Percentiles rank a stretch among this genome's conserved stretches.
Evolutionary conservation across 2,329 filamentous ascomycete genomes (phyloP).

Genomic region (Arthrobotrys musiformis): DNA sequence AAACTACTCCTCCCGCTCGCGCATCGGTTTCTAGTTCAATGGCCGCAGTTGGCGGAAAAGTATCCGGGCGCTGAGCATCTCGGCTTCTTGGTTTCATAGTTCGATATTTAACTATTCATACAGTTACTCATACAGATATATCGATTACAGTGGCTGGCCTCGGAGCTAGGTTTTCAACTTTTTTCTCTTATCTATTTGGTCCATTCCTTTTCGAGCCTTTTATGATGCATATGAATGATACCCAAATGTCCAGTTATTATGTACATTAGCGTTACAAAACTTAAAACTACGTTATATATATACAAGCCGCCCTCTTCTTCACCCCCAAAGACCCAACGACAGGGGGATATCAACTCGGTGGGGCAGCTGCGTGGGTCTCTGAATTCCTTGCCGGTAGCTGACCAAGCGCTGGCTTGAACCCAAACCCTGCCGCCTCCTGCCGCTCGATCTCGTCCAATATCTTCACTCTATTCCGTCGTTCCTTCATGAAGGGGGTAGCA

Average conservation of each 20-base stretch:
- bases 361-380: background rate
- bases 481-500: constrained; percentile 60
- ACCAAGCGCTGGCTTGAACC: constrained; percentile 5
- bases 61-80: constrained; percentile 58
- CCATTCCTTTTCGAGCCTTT: background rate
- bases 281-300: constrained; percentile 31
- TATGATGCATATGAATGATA: constrained; percentile 29
- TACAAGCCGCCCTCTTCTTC: constrained; percentile 25
- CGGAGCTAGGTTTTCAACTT: background rate
- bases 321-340: background rate
- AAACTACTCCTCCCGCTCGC: constrained; percentile 71
- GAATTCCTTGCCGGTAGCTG: background rate
- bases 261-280: constrained; percentile 46
- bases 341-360: constrained; percentile 21
- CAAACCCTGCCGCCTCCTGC: constrained; percentile 25
- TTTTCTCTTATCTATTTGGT: background rate
- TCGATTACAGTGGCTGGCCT: too few species aligned
- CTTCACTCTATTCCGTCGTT: constrained; percentile 12
- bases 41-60: constrained; percentile 57
- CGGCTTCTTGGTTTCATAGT: constrained; percentile 58
- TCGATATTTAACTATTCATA: background rate
- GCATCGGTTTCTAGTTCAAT: constrained; percentile 59
- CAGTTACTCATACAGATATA: too few species aligned
- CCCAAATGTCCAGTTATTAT: constrained; percentile 47
- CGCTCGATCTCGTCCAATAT: constrained; percentile 33